Evolutionary conservation across 768 basidiomycete species (phyloP), one percentile per base, ranked within the genome.

Genomic region (Postia placenta): DNA sequence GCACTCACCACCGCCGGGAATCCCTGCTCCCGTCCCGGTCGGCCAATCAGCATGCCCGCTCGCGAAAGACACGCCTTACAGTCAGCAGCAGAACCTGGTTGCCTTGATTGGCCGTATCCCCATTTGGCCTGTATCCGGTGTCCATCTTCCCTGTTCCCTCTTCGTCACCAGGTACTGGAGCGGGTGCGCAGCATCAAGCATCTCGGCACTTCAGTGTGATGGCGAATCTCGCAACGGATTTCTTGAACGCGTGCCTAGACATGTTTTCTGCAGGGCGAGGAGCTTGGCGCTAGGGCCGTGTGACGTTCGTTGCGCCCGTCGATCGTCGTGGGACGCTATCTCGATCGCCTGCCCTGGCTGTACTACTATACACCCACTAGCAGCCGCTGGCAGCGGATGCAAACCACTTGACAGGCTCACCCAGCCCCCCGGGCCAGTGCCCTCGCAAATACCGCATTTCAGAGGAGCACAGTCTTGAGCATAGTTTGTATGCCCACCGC

Each of bases 251-350:
- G 15, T 33, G 15, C 15, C 7, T 33, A 15, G 9, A 33, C 30
- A 33, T 33, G 15, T 33, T 7, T 15, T 15, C 9, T 15, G 30
- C 30, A 7, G 9, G 30, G 7, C 9, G 15, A 7, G 30, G 30
- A 7, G 7, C 9, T 15, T 15, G 7, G 30, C 30, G 15, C 15
- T 33, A 15, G 30, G 30, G 9, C 7, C 30, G 15, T 33, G 30
- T 33, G 9, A 33, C 7, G 30, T 7, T 33, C 41, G 30, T 7
- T 20, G 17, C 41, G 19, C 17, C 41, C 23, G 41, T 17, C 41
- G 41, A 42, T 42, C 41, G 41, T 40, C 38, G 19, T 42, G 41
- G 24, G 14, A n/a, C 17, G 41, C 41, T 42, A 17, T 42, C 20
- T 23, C 41, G 19, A 24, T 17, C 41, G 41, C 41, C 20, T n/a